Evolutionary conservation across 1,284 basidiomycete species (phyloP).

Genomic region (Phlebopus sp.): DNA sequence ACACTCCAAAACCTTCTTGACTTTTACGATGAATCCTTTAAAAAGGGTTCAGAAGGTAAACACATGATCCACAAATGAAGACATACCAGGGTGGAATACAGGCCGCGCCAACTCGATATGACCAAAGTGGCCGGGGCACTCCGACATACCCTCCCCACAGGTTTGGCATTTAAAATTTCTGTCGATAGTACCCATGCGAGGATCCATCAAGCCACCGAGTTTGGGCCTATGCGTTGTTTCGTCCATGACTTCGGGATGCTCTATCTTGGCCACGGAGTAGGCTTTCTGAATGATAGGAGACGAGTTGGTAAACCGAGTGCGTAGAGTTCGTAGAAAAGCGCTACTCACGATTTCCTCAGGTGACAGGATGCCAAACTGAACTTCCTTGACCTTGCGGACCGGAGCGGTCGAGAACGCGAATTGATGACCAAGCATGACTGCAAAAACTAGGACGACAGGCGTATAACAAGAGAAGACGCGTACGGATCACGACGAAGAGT

Average conservation of each 20-base stretch:
- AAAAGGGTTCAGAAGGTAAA: not conserved
- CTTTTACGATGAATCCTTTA: conserved; percentile 96
- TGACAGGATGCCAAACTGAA: conserved; percentile 98
- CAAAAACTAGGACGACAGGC: conserved; percentile 2
- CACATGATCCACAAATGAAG: not conserved
- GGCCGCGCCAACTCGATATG: conserved; percentile 97
- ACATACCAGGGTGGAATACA: conserved; percentile 92
- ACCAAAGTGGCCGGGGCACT: conserved; percentile 98
- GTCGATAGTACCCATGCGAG: conserved; percentile 98
- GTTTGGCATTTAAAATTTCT: conserved; percentile 99
- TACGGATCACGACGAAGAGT: conserved; percentile 8
- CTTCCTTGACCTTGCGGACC: conserved; percentile 92
- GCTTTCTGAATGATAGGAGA: conserved; percentile 71
- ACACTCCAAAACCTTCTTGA: conserved; percentile 99
- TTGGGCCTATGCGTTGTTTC: conserved; percentile 88
- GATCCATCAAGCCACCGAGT: conserved; percentile 94
- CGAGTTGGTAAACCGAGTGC: conserved; percentile 11
- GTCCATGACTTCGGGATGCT: conserved; percentile 98
- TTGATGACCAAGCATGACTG: conserved; percentile 75
- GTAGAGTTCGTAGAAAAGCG: conserved; percentile 11
- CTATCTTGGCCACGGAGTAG: conserved; percentile 96
- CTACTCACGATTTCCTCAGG: conserved; percentile 97
- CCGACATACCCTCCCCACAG: conserved; percentile 97
- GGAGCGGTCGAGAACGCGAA: conserved; percentile 92
- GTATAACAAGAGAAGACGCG: conserved; percentile 15